Evolutionary conservation across 73 alveolate genomes (phyloP).

Genomic region (Paramecium primaurelia): DNA sequence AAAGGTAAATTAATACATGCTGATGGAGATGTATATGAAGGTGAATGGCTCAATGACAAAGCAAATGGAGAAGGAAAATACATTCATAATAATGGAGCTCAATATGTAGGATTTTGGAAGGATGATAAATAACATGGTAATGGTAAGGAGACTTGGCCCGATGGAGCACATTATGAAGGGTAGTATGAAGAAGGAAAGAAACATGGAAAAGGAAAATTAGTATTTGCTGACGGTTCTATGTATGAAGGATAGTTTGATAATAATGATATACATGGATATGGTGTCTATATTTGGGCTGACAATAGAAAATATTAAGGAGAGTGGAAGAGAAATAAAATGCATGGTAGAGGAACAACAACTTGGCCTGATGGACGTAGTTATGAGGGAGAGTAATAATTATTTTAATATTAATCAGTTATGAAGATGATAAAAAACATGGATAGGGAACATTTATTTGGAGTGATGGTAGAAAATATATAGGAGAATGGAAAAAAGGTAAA

Average conservation of each 20-base stretch:
- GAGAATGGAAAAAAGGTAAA: slow-evolving; percentile 64
- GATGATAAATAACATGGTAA: slow-evolving; percentile 78
- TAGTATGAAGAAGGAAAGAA: slow-evolving; percentile 61
- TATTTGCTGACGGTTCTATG: slow-evolving; percentile 55
- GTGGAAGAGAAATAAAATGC: slow-evolving; percentile 56
- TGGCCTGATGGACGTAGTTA: slow-evolving; percentile 84
- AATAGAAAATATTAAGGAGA: slow-evolving; percentile 45
- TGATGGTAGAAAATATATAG: slow-evolving; percentile 68
- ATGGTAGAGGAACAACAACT: slow-evolving; percentile 55
- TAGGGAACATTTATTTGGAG: slow-evolving; percentile 67
- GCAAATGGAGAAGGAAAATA: slow-evolving; percentile 79
- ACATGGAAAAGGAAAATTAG: slow-evolving; percentile 63
- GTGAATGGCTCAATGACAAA: slow-evolving; percentile 61
- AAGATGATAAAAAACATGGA: slow-evolving; percentile 77
- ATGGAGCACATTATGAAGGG: slow-evolving; percentile 78
- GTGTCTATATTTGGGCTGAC: slow-evolving; percentile 48
- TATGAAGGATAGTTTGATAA: slow-evolving; percentile 60
- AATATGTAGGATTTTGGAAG: slow-evolving; percentile 80
- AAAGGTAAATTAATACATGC: slow-evolving; percentile 48
- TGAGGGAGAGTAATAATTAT: slow-evolving; percentile 69
- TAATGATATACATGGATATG: slow-evolving; percentile 58
- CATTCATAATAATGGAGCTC: slow-evolving; percentile 73
- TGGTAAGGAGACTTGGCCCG: slow-evolving; percentile 74
- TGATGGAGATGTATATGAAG: slow-evolving; percentile 62
- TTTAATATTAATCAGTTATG: slow-evolving; percentile 60